Conservation (phyloP, 202 grass and related monocot species). For the Zoysia matrella region DNA sequence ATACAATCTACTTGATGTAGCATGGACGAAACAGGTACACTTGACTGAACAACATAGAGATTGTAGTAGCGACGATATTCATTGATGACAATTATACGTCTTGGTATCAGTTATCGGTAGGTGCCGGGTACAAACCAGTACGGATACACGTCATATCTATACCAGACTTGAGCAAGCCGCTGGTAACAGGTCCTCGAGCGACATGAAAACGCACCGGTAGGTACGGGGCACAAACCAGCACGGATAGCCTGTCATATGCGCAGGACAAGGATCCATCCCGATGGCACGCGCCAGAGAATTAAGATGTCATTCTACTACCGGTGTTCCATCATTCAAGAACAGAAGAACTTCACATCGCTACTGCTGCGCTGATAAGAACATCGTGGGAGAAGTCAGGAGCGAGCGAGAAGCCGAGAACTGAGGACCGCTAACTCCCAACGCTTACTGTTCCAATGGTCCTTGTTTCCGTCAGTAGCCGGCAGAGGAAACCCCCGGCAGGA, state of each 20-base stretch:
- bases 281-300: slow-evolving; percentile 1
- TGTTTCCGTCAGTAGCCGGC: not conserved
- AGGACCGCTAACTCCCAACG: not conserved
- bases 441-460: not conserved
- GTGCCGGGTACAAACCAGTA: slow-evolving; percentile 10
- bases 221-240: slow-evolving; percentile 16
- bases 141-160: slow-evolving; percentile 31
- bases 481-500: not conserved
- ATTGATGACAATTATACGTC: not conserved
- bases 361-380: not conserved
- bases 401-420: not conserved
- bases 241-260: slow-evolving; percentile 25
- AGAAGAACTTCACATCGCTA: not conserved
- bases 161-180: not conserved
- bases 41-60: not conserved
- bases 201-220: not conserved
- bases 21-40: not conserved
- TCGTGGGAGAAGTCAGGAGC: not conserved
- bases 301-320: not conserved
- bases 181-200: not conserved
- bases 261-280: not conserved
- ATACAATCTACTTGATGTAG: slow-evolving; percentile 1
- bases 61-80: not conserved
- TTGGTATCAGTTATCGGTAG: slow-evolving; percentile 1
- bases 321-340: not conserved